Evolutionary conservation across 768 basidiomycete genomes (phyloP).

Genomic region (Exidia glandulosa): DNA sequence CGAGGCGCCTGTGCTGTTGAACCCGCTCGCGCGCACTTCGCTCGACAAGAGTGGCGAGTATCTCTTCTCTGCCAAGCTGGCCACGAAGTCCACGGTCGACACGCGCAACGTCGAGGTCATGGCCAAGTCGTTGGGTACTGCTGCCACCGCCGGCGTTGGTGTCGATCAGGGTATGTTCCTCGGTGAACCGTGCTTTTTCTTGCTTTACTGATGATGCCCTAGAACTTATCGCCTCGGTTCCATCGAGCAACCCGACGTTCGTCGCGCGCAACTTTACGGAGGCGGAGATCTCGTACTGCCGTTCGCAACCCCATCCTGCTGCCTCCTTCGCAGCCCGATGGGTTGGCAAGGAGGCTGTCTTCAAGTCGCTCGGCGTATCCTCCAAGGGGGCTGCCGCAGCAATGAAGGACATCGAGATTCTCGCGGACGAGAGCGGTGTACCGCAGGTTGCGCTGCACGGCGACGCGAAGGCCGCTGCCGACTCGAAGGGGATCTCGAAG

Average conservation of each 20-base stretch:
- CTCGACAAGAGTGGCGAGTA: slow-evolving; percentile 84
- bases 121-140: slow-evolving; percentile 37
- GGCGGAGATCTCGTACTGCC: slow-evolving; percentile 79
- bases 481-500: slow-evolving; percentile 57
- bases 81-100: slow-evolving; percentile 41
- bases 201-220: slow-evolving; percentile 8
- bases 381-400: slow-evolving; percentile 88
- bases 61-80: slow-evolving; percentile 58
- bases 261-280: slow-evolving; percentile 88
- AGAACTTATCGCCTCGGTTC: slow-evolving; percentile 90
- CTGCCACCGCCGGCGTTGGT: slow-evolving; percentile 62
- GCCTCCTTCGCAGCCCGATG: slow-evolving; percentile 95
- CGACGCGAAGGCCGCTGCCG: slow-evolving; percentile 66
- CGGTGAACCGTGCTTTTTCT: no score
- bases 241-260: slow-evolving; percentile 81
- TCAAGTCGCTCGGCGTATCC: slow-evolving; percentile 86
- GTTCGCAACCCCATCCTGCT: slow-evolving; percentile 67
- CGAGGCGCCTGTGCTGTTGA: slow-evolving; percentile 78
- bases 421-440: slow-evolving; percentile 65
- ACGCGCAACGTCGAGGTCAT: slow-evolving; percentile 58
- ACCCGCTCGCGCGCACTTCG: slow-evolving; percentile 81
- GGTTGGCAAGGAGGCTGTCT: slow-evolving; percentile 94
- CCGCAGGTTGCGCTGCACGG: slow-evolving; percentile 71
- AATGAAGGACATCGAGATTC: slow-evolving; percentile 97
- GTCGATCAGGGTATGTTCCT: slow-evolving; percentile 72